phyloP scores from a whole-genome alignment of 257 asterid genomes.

The Fraxinus anomala region DNA sequence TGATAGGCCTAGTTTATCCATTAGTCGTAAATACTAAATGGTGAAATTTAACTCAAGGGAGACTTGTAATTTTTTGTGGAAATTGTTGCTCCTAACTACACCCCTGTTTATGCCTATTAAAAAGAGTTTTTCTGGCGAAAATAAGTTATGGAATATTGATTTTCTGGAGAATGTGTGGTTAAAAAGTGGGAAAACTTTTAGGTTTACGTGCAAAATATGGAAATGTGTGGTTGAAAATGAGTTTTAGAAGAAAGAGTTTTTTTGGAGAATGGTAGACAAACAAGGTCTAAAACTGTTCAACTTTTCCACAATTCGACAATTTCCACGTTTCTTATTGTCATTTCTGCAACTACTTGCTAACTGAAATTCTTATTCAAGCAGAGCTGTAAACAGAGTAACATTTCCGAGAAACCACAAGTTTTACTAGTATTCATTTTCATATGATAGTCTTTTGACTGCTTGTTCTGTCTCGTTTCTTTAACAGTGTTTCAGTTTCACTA shows the following conservation, averaged over 20 bases:
- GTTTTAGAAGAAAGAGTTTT: no score
- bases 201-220: no score
- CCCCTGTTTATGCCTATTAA: no score
- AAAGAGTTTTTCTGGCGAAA: no score
- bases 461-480: conserved; percentile 15
- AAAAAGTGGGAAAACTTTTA: no score
- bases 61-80: conserved; percentile 8
- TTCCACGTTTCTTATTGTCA: conserved; percentile 9
- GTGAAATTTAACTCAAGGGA: conserved; percentile 13
- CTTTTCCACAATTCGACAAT: conserved; percentile 14
- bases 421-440: conserved; percentile 8
- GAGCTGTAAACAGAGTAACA: conserved; percentile 9
- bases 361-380: conserved; percentile 23
- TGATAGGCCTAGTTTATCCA: neutral
- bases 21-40: conserved; percentile 4
- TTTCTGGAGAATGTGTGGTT: no score
- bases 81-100: neutral
- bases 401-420: conserved; percentile 8
- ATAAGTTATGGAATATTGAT: no score
- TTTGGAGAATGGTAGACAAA: no score
- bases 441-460: neutral
- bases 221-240: no score
- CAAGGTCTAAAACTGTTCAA: neutral
- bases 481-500: neutral
- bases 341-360: conserved; percentile 14